Evolutionary conservation across 345 rosid genomes (phyloP).

Genomic region (Populus simonii): DNA sequence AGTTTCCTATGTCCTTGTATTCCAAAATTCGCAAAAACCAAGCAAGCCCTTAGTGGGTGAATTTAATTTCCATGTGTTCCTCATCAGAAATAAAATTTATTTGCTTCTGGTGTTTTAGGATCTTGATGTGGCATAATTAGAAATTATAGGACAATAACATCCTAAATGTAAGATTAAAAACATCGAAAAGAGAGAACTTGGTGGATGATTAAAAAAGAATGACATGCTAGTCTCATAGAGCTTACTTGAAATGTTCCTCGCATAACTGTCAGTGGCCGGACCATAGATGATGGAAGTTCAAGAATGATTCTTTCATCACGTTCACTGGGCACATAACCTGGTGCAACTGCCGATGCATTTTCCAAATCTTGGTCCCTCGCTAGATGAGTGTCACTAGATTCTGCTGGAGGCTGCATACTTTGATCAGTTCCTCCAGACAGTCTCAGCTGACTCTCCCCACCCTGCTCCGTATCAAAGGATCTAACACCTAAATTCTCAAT

Average conservation of each 20-base stretch:
- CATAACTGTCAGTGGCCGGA: constrained; percentile 77
- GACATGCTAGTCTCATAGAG: background rate
- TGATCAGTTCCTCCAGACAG: constrained; percentile 49
- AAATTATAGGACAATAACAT: background rate
- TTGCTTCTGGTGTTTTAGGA: background rate
- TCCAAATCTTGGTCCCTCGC: constrained; percentile 48
- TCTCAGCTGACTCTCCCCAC: constrained; percentile 43
- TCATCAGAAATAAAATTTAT: background rate
- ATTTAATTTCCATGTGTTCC: background rate
- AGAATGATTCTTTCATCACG: constrained; percentile 85
- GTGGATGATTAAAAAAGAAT: background rate
- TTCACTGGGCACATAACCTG: constrained; percentile 89
- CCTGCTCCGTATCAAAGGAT: constrained; percentile 38
- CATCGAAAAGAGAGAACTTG: background rate
- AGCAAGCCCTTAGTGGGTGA: background rate
- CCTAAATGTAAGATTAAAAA: background rate
- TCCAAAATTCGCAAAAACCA: background rate
- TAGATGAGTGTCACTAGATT: constrained; percentile 48
- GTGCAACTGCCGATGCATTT: constrained; percentile 57
- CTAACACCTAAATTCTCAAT: constrained; percentile 52
- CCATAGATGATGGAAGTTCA: constrained; percentile 94
- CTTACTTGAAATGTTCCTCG: constrained; percentile 94
- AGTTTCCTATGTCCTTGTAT: background rate
- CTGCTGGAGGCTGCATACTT: constrained; percentile 41
- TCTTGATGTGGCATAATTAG: background rate